Percentiles rank a stretch among this genome's conserved stretches.
Evolutionary conservation across 2,329 filamentous ascomycete species (phyloP).

Genomic region (Sordariomycetes sp.): DNA sequence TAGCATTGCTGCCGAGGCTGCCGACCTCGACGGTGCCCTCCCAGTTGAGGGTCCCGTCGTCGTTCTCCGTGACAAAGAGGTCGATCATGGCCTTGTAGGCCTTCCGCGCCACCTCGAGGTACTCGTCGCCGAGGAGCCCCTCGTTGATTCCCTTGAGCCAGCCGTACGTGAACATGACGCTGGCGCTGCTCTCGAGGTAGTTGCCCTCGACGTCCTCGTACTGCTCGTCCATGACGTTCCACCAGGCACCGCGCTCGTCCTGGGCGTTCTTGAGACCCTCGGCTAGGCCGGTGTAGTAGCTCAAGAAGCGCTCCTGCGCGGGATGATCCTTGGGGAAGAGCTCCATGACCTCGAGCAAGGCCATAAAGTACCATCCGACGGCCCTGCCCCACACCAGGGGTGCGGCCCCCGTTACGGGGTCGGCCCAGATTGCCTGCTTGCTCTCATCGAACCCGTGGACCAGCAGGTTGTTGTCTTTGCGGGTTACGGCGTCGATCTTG

Average conservation of each 20-base stretch:
- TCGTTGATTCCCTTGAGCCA: slow-evolving; percentile 29
- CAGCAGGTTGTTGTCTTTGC: slow-evolving; percentile 27
- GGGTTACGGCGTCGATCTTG: slow-evolving; percentile 30
- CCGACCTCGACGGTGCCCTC: slow-evolving; percentile 41
- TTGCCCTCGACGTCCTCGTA: slow-evolving; percentile 37
- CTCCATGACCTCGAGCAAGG: slow-evolving; percentile 36
- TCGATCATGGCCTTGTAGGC: slow-evolving; percentile 22
- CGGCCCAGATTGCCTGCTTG: slow-evolving; percentile 38
- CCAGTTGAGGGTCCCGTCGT: slow-evolving; percentile 34
- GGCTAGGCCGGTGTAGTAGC: slow-evolving; percentile 27
- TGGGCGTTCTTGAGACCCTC: slow-evolving; percentile 27
- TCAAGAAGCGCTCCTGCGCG: slow-evolving; percentile 20
- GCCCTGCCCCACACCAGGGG: slow-evolving; percentile 41
- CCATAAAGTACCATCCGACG: slow-evolving; percentile 42
- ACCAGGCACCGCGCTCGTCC: slow-evolving; percentile 41
- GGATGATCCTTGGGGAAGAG: slow-evolving; percentile 23
- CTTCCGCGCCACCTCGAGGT: slow-evolving; percentile 6
- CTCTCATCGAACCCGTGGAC: slow-evolving; percentile 43
- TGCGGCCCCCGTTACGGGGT: slow-evolving; percentile 33
- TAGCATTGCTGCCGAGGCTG: slow-evolving; percentile 34
- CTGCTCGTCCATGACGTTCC: slow-evolving; percentile 42
- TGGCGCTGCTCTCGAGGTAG: slow-evolving; percentile 48
- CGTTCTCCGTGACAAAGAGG: slow-evolving; percentile 29
- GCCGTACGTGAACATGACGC: slow-evolving; percentile 45
- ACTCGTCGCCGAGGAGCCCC: slow-evolving; percentile 8